A percentile compares a stretch with the other conserved stretches of the same genome.
phyloP scores from a whole-genome alignment of 2,329 filamentous ascomycete genomes.

The Sphaceloma murrayae region DNA sequence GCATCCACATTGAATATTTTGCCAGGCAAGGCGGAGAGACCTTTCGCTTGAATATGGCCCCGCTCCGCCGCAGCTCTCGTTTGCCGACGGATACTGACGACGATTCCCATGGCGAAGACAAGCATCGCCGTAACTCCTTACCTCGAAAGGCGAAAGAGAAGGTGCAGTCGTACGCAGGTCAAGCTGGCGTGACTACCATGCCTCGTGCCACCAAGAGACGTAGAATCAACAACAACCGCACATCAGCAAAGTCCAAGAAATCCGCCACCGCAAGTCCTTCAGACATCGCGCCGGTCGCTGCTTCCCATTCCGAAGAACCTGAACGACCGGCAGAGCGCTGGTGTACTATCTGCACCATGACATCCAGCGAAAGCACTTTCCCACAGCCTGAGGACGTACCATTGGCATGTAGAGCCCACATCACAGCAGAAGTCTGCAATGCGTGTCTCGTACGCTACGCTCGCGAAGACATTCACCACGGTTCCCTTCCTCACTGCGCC shows the following conservation, averaged over 20 bases:
- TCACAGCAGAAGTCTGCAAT: not conserved
- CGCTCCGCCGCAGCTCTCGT: not conserved
- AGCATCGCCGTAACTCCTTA: not conserved
- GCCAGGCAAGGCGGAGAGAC: no score
- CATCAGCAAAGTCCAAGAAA: no score
- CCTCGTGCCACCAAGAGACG: constrained; percentile 1
- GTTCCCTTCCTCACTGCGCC: not conserved
- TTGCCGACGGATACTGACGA: not conserved
- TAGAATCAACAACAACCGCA: no score
- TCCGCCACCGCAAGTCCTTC: no score
- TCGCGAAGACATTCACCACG: not conserved
- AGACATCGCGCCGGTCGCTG: no score
- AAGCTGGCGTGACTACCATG: no score
- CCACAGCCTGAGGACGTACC: not conserved
- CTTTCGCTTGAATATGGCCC: not conserved
- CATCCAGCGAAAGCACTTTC: not conserved
- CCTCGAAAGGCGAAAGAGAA: constrained; percentile 5
- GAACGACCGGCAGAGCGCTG: not conserved
- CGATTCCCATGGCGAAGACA: not conserved
- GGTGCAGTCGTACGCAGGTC: constrained; percentile 11
- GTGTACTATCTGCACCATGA: not conserved
- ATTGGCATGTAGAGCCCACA: not conserved
- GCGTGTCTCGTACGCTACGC: not conserved
- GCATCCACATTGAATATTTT: no score
- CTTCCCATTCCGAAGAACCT: not conserved